Evolutionary conservation across 257 asterid genomes (phyloP), one percentile per base, ranked within the genome.

Genomic region (Solanum ossicruentum): DNA sequence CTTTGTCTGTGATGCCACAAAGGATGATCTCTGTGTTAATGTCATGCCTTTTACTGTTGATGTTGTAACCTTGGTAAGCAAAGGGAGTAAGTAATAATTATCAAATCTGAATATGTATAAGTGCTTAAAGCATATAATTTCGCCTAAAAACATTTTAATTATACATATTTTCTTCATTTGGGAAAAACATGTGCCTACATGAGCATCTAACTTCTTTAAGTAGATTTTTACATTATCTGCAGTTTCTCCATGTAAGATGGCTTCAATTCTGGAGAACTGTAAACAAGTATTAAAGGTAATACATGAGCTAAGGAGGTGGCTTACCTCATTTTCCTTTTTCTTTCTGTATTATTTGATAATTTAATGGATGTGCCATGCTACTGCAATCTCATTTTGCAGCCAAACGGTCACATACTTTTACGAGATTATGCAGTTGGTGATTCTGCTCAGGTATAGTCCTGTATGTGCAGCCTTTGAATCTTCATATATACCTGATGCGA

Each of bases 201-300:
- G 83, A 78, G 69, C 41, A 71, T 80, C 89, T 88, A 86, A 88
- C 84, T 57, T 43, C 66, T 63, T 77, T 26, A 60, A 86, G 87
- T 93, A 95, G 99, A 88, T 95, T 84, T 94, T 94, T 92, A 92
- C 87, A 90, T 87, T 95, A 86, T 95, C 98, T 89, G 98, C 97
- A 89, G 92, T 94, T 90, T 89, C 97, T 86, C 98, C 97, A n/a
- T 85, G 84, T 69, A 93, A 93, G 91, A 92, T 95, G 98, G 90
- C 92, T 54, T 87, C 80, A 54, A 89, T 92, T 83, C 84, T 94
- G 56, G 92, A 91, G 84, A 95, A 95, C 88, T 88, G 93, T 80
- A 92, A 91, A 85, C 91, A 89, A 91, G 92, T 93, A 60, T 87
- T 94, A 32, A 95, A 94, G 98, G 98, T 94, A 86, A 47, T 52